Evolutionary conservation across 805 yeast species (phyloP).

Genomic region (Tanozyma kutaoensis): DNA sequence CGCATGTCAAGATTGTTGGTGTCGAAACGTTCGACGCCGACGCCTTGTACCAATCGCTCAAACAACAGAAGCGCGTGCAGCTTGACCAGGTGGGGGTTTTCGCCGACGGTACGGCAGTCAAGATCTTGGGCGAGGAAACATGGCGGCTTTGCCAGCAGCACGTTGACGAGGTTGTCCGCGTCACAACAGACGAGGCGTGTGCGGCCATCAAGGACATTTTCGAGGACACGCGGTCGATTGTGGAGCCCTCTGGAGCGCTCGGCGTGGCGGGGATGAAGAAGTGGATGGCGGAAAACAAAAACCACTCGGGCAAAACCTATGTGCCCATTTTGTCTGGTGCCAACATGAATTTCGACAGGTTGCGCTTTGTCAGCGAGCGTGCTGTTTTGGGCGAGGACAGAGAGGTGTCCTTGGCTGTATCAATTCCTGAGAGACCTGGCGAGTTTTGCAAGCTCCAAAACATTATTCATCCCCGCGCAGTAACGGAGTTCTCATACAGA

Average conservation of each 20-base stretch:
- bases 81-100: constrained; percentile 80
- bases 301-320: constrained; percentile 58
- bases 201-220: constrained; percentile 96
- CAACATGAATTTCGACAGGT: constrained; percentile 93
- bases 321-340: constrained; percentile 91
- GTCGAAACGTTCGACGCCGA: constrained; percentile 95
- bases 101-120: constrained; percentile 98
- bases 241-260: constrained; percentile 96
- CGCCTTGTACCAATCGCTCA: constrained; percentile 67
- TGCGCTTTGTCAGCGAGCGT: constrained; percentile 92
- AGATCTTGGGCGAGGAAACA: constrained; percentile 79
- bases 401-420: constrained; percentile 82
- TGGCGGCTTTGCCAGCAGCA: constrained; percentile 64
- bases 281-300: constrained; percentile 48
- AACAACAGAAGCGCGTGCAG: constrained; percentile 37
- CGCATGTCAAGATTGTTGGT: constrained; percentile 92
- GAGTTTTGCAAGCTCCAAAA: constrained; percentile 69
- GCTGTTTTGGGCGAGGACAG: constrained; percentile 98
- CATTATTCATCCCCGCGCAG: constrained; percentile 73
- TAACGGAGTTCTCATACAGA: constrained; percentile 92
- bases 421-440: constrained; percentile 90
- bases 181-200: constrained; percentile 82
- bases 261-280: constrained; percentile 90
- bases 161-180: constrained; percentile 83
- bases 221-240: constrained; percentile 86